phyloP scores from a whole-genome alignment of 305 asterid species.

The Coffea humblotiana region DNA sequence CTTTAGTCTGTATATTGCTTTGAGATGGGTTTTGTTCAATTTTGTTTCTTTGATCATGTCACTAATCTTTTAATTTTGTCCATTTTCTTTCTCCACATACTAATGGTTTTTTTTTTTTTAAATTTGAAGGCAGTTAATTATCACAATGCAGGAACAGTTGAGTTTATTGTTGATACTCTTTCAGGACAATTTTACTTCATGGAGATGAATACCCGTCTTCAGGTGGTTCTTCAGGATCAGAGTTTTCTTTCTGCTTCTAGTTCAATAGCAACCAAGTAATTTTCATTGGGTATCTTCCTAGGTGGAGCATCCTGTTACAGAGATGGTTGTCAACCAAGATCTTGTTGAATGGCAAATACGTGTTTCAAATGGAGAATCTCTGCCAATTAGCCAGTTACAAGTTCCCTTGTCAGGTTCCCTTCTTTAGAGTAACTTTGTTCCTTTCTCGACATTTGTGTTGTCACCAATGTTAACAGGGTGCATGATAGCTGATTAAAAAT shows the following conservation, averaged over 20 bases:
- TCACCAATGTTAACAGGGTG: neutral
- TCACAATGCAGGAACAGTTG: conserved; percentile 94
- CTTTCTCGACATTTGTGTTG: neutral
- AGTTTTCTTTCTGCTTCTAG: conserved; percentile 14
- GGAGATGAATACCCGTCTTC: conserved; percentile 99
- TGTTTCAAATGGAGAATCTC: conserved; percentile 93
- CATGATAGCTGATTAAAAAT: neutral
- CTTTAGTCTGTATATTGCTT: neutral
- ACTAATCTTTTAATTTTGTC: neutral
- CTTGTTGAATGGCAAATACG: conserved; percentile 99
- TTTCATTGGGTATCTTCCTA: conserved; percentile 23
- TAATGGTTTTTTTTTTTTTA: neutral
- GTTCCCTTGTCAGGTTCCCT: conserved; percentile 81
- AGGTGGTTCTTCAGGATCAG: conserved; percentile 48
- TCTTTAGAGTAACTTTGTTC: conserved; percentile 7
- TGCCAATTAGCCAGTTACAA: conserved; percentile 75
- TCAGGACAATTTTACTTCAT: conserved; percentile 88
- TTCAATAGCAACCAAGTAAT: neutral
- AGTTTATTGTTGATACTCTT: conserved; percentile 86
- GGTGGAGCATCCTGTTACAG: conserved; percentile 99
- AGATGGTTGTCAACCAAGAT: conserved; percentile 98
- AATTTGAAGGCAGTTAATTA: conserved; percentile 83
- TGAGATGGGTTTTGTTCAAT: neutral
- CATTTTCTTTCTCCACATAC: neutral
- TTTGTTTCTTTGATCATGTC: neutral